These are phyloP conservation scores for Cladosporium oxysporum DNA, from an alignment of 2,329 filamentous ascomycete genomes.

Conservation along the genomic window DNA sequence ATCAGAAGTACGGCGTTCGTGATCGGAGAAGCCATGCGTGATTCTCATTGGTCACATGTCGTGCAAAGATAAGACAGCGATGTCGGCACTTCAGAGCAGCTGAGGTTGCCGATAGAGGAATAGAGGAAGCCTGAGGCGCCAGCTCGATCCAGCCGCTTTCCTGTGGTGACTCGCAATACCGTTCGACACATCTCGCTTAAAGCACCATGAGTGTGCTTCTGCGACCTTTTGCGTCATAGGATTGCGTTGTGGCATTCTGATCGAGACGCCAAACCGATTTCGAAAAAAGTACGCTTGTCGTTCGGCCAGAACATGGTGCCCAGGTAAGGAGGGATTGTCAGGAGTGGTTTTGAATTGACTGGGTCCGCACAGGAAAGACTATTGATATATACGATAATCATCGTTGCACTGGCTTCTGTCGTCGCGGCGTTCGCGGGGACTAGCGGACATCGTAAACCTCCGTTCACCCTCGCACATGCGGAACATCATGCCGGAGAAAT, in stretches of 20 bases:
- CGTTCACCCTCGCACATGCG: not conserved
- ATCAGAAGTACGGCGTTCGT: not conserved
- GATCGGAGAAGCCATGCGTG: not conserved
- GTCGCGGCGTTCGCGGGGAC: not conserved
- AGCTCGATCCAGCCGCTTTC: not conserved
- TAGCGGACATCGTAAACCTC: not conserved
- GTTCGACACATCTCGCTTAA: not conserved
- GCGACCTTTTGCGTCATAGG: not conserved
- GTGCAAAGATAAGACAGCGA: not conserved
- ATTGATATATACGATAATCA: not conserved
- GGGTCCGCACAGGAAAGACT: not conserved
- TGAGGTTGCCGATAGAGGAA: not conserved
- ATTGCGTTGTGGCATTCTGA: not conserved
- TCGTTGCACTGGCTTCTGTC: not conserved
- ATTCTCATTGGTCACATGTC: not conserved
- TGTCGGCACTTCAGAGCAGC: not conserved
- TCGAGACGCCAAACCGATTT: not conserved
- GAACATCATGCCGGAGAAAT: not conserved
- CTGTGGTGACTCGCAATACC: not conserved
- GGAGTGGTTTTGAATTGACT: not conserved
- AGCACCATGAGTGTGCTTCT: not conserved
- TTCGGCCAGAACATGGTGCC: not conserved
- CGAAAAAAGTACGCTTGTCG: not conserved
- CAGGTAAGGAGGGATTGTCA: not conserved
- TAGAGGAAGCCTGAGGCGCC: not conserved